Base-by-base conservation (phyloP, 331 rosid species). In the Rhamnella rubrinervis region DNA sequence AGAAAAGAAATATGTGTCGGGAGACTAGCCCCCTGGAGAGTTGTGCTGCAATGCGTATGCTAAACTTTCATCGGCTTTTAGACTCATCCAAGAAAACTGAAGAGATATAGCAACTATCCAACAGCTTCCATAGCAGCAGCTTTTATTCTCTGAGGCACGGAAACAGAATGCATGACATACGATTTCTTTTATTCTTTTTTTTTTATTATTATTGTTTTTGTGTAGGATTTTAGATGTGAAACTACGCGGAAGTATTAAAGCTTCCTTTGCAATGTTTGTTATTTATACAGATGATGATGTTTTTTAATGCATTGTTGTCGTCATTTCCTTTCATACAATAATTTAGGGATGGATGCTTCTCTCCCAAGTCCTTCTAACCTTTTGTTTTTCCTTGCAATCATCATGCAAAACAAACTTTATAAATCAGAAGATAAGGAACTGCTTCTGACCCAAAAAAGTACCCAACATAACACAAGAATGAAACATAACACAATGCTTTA, bases 1-100 rank as follows among this genome's bases (percentile, higher is more conserved):
- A 63, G 89, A 88, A 68, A 95, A 86, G 85, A 80, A 78, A 55
- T 85, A 82, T 40, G 88, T 95, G 16, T 75, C 88, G 23, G 99
- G 99, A 75, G 97, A 95, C 59, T 95, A 89, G 86, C 50, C 62
- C 13, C 7, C 5, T 8, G 55, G 19, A 16, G 57, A 19, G 2
- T 16, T 4, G 16, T 16, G 57, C 5, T 6, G 18, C 18, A 17
- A 16, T 19, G 10, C 1, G 57, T 52, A 0, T 18, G 57, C 23
- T 21, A 53, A 53, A 18, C 5, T 21, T 18, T n/a, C 10, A 1
- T 44, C 53, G 15, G 25, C 14, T 63, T 23, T 64, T 23, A 23
- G n/a, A 58, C 59, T 52, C 50, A 19, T 66, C 53, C 59, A 71
- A 59, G 69, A 71, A 52, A 55, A 13, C 11, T 44, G 49, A 44